Conservation (phyloP, 179 eudicot species). For the Patellifolia procumbens region DNA sequence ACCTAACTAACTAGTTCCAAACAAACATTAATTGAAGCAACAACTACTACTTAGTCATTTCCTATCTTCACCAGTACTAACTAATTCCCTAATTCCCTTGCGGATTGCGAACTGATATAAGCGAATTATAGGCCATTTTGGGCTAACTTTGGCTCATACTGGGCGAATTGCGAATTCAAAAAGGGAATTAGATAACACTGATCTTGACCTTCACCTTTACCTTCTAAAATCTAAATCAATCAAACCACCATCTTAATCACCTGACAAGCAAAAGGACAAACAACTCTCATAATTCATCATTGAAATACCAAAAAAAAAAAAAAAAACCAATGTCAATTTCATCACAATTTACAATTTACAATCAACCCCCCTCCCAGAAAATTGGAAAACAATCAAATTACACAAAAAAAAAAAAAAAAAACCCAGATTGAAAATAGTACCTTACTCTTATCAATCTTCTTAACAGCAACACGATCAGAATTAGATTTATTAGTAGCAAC, state of each 20-base stretch:
- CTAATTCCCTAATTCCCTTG: no score
- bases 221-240: neutral
- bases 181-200: no score
- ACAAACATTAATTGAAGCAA: no score
- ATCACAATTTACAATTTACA: neutral
- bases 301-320: neutral
- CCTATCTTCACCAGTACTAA: neutral
- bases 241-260: neutral
- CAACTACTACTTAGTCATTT: neutral
- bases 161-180: no score
- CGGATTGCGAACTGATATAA: no score
- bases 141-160: no score
- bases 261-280: neutral
- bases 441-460: constrained; percentile 92
- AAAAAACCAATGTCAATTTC: neutral
- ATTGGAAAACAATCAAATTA: constrained; percentile 4
- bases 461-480: constrained; percentile 93
- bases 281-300: neutral
- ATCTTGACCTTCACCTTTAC: no score
- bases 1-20: neutral
- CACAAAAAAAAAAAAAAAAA: neutral
- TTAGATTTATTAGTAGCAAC: constrained; percentile 71
- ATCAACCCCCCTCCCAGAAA: neutral
- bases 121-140: no score
- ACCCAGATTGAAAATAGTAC: constrained; percentile 30